phyloP scores from a whole-genome alignment of 768 basidiomycete species.

The Boletus sensibilis region DNA sequence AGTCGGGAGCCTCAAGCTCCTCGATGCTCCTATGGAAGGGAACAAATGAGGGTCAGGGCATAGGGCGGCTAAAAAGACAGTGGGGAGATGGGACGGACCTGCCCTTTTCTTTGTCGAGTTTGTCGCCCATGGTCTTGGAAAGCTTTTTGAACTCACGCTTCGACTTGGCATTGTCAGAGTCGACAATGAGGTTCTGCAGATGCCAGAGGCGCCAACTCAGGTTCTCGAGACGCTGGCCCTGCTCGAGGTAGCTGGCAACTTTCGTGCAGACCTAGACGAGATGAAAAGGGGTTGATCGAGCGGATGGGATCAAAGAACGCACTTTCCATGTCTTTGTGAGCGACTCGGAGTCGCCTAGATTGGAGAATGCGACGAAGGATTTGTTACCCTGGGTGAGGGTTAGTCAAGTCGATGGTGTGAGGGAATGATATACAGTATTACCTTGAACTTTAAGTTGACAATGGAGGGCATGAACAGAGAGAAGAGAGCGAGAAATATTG shows the following conservation, averaged over 20 bases:
- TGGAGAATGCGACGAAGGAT: slow-evolving; percentile 91
- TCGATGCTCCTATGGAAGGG: slow-evolving; percentile 65
- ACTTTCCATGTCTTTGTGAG: slow-evolving; percentile 93
- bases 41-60: slow-evolving; percentile 9
- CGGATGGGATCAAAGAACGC: slow-evolving; percentile 13
- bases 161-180: slow-evolving; percentile 82
- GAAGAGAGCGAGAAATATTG: neutral
- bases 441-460: slow-evolving; percentile 87
- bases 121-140: slow-evolving; percentile 86
- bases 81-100: slow-evolving; percentile 49
- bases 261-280: slow-evolving; percentile 74
- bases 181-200: slow-evolving; percentile 88
- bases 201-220: slow-evolving; percentile 92
- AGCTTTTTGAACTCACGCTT: slow-evolving; percentile 91
- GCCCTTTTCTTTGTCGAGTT: slow-evolving; percentile 90
- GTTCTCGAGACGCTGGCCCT: slow-evolving; percentile 89
- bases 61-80: slow-evolving; percentile 7
- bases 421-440: slow-evolving; percentile 14
- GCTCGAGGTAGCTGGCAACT: slow-evolving; percentile 87
- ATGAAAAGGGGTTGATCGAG: slow-evolving; percentile 9
- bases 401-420: slow-evolving; percentile 1
- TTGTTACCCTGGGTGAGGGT: slow-evolving; percentile 71
- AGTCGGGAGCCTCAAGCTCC: slow-evolving; percentile 82
- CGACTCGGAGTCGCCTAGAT: slow-evolving; percentile 80
- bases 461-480: slow-evolving; percentile 64